Conservation (phyloP, 768 basidiomycete species). For the Tephrocybe sp. region DNA sequence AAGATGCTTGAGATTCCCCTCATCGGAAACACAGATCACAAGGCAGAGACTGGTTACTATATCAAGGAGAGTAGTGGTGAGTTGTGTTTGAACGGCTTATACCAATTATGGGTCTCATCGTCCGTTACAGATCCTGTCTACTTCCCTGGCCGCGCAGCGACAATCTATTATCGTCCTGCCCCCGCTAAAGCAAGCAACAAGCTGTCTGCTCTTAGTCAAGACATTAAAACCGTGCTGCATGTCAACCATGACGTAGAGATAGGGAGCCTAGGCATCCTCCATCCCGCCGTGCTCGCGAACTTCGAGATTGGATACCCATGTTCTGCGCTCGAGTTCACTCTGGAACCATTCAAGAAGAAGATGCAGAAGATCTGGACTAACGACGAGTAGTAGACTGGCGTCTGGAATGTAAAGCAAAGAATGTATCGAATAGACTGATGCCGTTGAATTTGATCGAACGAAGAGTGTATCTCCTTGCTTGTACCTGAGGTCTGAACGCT, state of each 20-base stretch:
- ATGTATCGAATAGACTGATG: slow-evolving; percentile 20
- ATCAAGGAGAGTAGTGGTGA: slow-evolving; percentile 83
- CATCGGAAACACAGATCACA: slow-evolving; percentile 56
- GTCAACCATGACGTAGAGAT: slow-evolving; percentile 65
- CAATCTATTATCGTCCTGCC: slow-evolving; percentile 79
- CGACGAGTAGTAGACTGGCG: slow-evolving; percentile 34
- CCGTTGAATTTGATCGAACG: background rate
- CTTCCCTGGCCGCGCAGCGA: slow-evolving; percentile 94
- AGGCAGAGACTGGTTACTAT: slow-evolving; percentile 81
- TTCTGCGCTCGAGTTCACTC: slow-evolving; percentile 90
- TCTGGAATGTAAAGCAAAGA: slow-evolving; percentile 3
- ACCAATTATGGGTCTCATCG: background rate
- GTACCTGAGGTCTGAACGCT: too few relatives aligned
- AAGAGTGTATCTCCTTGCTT: too few relatives aligned
- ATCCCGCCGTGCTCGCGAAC: slow-evolving; percentile 87
- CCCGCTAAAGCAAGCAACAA: slow-evolving; percentile 30
- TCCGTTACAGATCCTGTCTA: slow-evolving; percentile 74
- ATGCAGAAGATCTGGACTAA: slow-evolving; percentile 58
- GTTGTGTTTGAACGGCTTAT: slow-evolving; percentile 23
- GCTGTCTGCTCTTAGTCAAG: slow-evolving; percentile 38
- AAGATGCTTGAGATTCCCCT: slow-evolving; percentile 91
- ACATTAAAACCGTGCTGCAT: slow-evolving; percentile 44
- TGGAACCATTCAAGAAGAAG: slow-evolving; percentile 91
- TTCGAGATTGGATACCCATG: slow-evolving; percentile 96
- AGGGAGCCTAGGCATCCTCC: slow-evolving; percentile 90